Evolutionary conservation across 371 early-diverging fungal species (phyloP).

Genomic region (Mucor indicus): DNA sequence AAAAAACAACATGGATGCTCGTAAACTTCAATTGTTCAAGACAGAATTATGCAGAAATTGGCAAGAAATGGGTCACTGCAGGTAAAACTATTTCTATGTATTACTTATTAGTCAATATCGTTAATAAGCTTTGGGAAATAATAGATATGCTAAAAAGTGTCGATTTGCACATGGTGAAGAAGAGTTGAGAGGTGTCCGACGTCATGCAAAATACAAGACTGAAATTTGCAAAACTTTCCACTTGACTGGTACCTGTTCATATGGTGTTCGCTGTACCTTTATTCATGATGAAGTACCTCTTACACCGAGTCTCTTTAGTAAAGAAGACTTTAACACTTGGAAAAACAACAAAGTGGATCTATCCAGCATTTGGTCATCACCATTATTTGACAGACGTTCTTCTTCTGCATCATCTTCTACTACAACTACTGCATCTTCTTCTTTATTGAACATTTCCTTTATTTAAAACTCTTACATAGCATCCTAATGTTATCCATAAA

Average conservation of each 20-base stretch:
- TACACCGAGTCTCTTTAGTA: too few relatives aligned
- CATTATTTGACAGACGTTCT: constrained; percentile 8
- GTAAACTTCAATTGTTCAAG: constrained; percentile 72
- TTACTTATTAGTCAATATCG: not conserved
- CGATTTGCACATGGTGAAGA: constrained; percentile 90
- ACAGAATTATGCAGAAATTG: constrained; percentile 92
- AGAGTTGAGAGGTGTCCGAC: constrained; percentile 79
- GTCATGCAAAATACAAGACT: constrained; percentile 96
- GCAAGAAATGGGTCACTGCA: constrained; percentile 79
- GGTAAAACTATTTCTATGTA: constrained; percentile 24
- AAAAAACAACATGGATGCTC: constrained; percentile 7
- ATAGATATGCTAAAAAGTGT: constrained; percentile 87
- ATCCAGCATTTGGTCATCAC: constrained; percentile 9
- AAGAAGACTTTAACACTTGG: not conserved
- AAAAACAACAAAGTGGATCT: not conserved
- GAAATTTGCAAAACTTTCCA: constrained; percentile 88
- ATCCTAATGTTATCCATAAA: too few relatives aligned
- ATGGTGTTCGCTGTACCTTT: constrained; percentile 95
- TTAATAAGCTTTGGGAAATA: too few relatives aligned
- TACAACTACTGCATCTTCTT: constrained; percentile 6
- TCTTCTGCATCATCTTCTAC: constrained; percentile 8
- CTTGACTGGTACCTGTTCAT: constrained; percentile 88
- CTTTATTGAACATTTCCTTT: not conserved
- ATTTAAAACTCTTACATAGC: too few relatives aligned
- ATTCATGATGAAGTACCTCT: constrained; percentile 63